Evolutionary conservation across 345 rosid species (phyloP), one percentile per base, ranked within the genome.

Genomic region (Camelina neglecta): DNA sequence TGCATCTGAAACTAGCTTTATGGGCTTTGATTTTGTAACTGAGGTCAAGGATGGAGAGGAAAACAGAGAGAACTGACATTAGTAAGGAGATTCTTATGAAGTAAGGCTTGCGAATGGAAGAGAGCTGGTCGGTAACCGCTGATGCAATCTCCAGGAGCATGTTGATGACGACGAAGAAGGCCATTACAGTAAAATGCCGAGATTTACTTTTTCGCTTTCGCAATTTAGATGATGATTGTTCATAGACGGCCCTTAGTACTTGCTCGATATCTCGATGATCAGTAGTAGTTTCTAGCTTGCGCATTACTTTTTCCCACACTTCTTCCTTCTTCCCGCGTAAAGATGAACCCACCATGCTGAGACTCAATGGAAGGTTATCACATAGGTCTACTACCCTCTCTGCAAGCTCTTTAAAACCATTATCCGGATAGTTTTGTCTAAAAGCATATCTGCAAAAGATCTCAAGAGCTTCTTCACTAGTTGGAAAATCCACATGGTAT

Each of bases 31-130:
- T 12, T 36, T 62, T 72, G 60, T 0, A 23, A 50, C 3, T 2
- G 20, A 72, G 38, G 26, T 72, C 75, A 72, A 61, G 5, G 29
- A 50, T 61, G 60, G 41, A 48, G 12, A 72, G 39, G 8, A 72
- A 2, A 50, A 61, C 50, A 24, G 68, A 60, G 12, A 72, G 18
- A 24, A 50, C 0, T 60, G 68, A 60, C 26, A 72, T 36, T 23
- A 2, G 20, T n/a, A 61, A 23, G 8, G 75, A 48, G 20, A 50
- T 51, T 60, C n/a, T 23, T 49, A 41, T 5, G 9, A 60, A 61
- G 13, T 33, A 35, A 49, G 59, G 75, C 60, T 48, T 72, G 3
- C 12, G 39, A n/a, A 11, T 26, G 8, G 68, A 72, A 61, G 75
- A 72, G 51, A 72, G 31, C 31, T 61, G 75, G 50, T 49, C 75